A percentile compares a stretch with the other conserved stretches of the same genome.
phyloP scores from a whole-genome alignment of 768 basidiomycete genomes.

The Mycena vulgaris region DNA sequence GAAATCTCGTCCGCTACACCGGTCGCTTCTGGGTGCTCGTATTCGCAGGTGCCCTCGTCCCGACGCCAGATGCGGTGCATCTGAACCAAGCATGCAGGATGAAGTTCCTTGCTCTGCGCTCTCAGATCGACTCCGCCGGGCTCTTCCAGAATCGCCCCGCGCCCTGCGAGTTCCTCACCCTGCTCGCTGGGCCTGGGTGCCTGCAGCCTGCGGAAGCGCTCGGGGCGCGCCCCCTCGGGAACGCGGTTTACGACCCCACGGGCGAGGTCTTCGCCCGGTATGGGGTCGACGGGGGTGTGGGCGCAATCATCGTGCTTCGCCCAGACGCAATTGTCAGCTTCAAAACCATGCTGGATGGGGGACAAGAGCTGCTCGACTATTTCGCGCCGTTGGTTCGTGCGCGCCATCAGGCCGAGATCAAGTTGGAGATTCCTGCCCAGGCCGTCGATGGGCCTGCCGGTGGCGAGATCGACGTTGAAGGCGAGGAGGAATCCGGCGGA shows the following conservation, averaged over 20 bases:
- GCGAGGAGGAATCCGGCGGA: not conserved
- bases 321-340: conserved; percentile 10
- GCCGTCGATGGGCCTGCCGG: not conserved
- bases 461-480: conserved; percentile 3
- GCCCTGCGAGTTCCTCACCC: conserved; percentile 4
- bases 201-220: not conserved
- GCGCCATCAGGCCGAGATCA: not conserved
- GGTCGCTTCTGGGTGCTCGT: too few relatives aligned
- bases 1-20: too few relatives aligned
- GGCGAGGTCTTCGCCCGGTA: conserved; percentile 1
- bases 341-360: conserved; percentile 9
- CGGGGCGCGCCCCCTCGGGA: not conserved
- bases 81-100: too few relatives aligned
- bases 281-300: not conserved
- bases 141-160: too few relatives aligned
- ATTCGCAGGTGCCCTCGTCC: too few relatives aligned
- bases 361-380: not conserved
- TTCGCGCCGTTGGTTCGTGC: conserved; percentile 6
- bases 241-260: not conserved
- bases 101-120: not conserved
- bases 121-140: not conserved
- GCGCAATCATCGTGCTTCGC: conserved; percentile 13
- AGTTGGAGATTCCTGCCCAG: not conserved
- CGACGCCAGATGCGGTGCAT: too few relatives aligned
- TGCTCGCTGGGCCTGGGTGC: not conserved